phyloP scores from a whole-genome alignment of 2,329 filamentous ascomycete species.

The Mariannaea sp. region DNA sequence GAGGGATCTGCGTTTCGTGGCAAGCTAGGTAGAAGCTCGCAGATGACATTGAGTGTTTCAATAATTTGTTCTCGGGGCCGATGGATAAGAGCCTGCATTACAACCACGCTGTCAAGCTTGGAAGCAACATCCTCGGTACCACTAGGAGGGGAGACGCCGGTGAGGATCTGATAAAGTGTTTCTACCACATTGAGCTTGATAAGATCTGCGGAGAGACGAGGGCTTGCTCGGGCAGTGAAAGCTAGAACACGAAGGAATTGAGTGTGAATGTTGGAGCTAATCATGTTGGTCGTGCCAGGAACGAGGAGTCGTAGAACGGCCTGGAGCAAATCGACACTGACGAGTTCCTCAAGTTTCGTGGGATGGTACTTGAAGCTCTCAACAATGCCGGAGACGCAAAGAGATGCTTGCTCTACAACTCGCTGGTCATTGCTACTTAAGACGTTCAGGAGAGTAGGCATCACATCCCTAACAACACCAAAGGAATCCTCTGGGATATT shows the following conservation, averaged over 20 bases:
- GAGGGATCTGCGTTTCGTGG: constrained; percentile 57
- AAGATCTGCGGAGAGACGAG: constrained; percentile 82
- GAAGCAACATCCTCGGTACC: constrained; percentile 77
- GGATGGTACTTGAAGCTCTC: constrained; percentile 95
- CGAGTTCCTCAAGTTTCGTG: constrained; percentile 86
- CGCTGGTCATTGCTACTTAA: constrained; percentile 91
- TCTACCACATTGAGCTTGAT: constrained; percentile 97
- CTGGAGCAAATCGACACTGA: constrained; percentile 83
- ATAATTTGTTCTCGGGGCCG: constrained; percentile 94
- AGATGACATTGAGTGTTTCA: constrained; percentile 96
- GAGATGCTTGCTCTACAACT: constrained; percentile 93
- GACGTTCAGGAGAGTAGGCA: constrained; percentile 92
- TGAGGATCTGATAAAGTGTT: constrained; percentile 95
- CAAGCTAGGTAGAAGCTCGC: constrained; percentile 84
- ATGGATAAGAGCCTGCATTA: constrained; percentile 98
- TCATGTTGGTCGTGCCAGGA: constrained; percentile 93
- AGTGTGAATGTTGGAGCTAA: constrained; percentile 92
- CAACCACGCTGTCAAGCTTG: constrained; percentile 93
- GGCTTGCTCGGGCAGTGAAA: constrained; percentile 87
- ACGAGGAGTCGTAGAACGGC: constrained; percentile 86
- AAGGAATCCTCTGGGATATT: constrained; percentile 97
- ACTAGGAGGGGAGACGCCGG: constrained; percentile 87
- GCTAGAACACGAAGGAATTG: constrained; percentile 92
- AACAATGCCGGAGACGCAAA: constrained; percentile 93
- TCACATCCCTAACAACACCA: constrained; percentile 87